Evolutionary conservation across 1,139 yeast species (phyloP), one percentile per base, ranked within the genome.

Genomic region (Magnusiomyces ingens): DNA sequence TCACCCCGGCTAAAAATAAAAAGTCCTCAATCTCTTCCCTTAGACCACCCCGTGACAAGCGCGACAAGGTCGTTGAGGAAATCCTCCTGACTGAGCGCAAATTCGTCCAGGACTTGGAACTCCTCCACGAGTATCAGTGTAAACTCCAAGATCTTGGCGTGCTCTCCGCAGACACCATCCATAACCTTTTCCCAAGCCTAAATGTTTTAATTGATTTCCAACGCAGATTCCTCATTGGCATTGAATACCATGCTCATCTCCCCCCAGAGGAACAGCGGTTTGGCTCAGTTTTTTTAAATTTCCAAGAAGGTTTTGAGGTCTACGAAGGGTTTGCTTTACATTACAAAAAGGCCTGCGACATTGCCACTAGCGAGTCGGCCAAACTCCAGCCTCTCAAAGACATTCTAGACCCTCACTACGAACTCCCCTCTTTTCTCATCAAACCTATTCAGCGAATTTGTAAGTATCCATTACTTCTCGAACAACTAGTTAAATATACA

Each of bases 391-490:
- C 79, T 56, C 76, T 84, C 22, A 76, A 85, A 2, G 71, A 77
- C 50, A 71, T 90, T 46, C 80, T 93, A 55, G 95, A 85, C 59
- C 94, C 95, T 29, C 86, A 89, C 41, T 84, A 90, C 67, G 99
- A 93, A 68, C 75, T 93, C 52, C 98, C 89, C 64, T 84, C 95
- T 52, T 87, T 87, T 67, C 76, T 94, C 49, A 80, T 93, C 62
- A 93, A 93, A 68, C 99, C 99, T 0, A 89, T 93, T 44, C 99
- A 93, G 73, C 79, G 99, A 61, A 77, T 93, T 35, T 89, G 97
- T 74, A 89, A 91, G 68, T 93, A 93, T 67, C 99, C 99, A 1
- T 71, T 94, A 50, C 74, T 93, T 49, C 71, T 93, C 55, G 81
- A 80, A 59, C 95, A 89, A 64, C 75, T 94, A 55, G 69, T 87